Evolutionary conservation across 2,329 filamentous ascomycete genomes (phyloP), one percentile per base, ranked within the genome.

Genomic region (Cordyceps militaris): DNA sequence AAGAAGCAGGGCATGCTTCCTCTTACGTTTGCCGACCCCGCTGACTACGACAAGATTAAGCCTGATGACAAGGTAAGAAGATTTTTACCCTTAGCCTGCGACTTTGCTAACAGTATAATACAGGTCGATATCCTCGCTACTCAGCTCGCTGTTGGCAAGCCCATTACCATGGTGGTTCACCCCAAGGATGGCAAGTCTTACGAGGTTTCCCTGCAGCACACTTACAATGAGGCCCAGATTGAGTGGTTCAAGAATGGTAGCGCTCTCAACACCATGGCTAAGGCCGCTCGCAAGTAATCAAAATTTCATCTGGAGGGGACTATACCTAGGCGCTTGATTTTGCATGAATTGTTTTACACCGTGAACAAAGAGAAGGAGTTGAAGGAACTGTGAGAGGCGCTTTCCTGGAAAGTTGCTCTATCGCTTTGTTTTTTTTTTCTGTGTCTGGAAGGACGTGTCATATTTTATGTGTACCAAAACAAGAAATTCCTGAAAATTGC

Each of bases 1-100:
- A 99, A 99, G 90, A 99, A 99, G 88, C 94, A 99, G 85, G 94
- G 94, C 78, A 97, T 99, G 93, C 89, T 99, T 79, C 94, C 94
- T 69, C 84, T 99, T 64, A 97, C 92, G 68, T 99, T 99, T 79
- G 77, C 85, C 59, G 86, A 97, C 72, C 93, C 93, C 58, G 93
- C 88, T 73, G 94, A 99, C 76, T 99, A 99, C 76, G 94, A 99
- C 75, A 96, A 90, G 84, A 92, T 99, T 75, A 85, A 88, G 73
- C 89, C 91, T 65, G 87, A 94, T 61, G 94, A 96, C 82, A 92
- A 87, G 78, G 86, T 80, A 70, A 66, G 71, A 70, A 21, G 10
- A 13, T n/a, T 48, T 34, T 10, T 13, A 30, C 32, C 8, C 23
- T n/a, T 13, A 28, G n/a, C 40, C 23, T 57, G 53, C 55, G 66